Conservation (phyloP, 2,329 filamentous ascomycete species). For the Fusarium foetens region DNA sequence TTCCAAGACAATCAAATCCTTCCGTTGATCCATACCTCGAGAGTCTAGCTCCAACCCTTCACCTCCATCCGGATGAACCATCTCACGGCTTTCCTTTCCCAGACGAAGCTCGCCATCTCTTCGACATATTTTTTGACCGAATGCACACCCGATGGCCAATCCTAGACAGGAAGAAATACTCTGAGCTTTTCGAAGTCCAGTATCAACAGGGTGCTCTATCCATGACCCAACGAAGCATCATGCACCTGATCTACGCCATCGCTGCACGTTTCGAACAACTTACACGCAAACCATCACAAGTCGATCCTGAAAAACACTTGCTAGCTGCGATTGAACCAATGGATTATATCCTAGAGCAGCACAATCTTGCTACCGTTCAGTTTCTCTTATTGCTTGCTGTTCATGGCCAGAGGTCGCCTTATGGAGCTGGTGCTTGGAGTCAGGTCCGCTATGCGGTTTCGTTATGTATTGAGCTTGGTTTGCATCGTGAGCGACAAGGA, state of each 20-base stretch:
- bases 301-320: background rate
- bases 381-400: background rate
- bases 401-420: background rate
- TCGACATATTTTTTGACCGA: background rate
- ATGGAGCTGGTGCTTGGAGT: background rate
- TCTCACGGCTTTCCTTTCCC: background rate
- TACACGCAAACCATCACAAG: background rate
- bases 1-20: background rate
- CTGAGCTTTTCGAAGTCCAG: background rate
- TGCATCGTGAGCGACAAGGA: background rate
- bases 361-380: background rate
- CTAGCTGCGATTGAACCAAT: background rate
- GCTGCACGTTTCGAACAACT: background rate
- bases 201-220: background rate
- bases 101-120: background rate
- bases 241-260: background rate
- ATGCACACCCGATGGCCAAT: background rate
- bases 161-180: background rate
- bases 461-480: background rate
- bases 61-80: background rate
- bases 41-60: accelerated
- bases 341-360: background rate
- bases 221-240: background rate
- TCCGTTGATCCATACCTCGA: background rate
- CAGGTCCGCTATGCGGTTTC: background rate